Conservation (phyloP, 2,329 filamentous ascomycete genomes). For the Fusarium sp. region DNA sequence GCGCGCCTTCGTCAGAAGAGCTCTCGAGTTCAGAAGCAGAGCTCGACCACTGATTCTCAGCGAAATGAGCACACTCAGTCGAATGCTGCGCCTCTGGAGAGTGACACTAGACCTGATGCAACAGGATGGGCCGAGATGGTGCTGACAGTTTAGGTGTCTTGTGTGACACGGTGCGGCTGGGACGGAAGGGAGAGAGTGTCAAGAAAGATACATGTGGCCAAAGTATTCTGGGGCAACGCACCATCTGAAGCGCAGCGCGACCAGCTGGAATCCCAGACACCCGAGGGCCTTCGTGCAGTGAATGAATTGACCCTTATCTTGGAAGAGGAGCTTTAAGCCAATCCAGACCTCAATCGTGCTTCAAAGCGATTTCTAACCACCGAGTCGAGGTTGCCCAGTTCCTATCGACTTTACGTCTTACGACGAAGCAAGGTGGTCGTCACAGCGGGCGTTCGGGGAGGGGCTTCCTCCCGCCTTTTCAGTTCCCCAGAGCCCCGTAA, state of each 20-base stretch:
- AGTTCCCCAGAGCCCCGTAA: conserved; percentile 1
- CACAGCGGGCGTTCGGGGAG: background rate
- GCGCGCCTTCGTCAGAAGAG: background rate
- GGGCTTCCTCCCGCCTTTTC: background rate
- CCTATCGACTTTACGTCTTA: background rate
- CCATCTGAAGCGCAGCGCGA: background rate
- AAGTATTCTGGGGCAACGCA: conserved; percentile 1
- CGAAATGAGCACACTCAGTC: background rate
- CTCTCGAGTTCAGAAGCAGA: background rate
- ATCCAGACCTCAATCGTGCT: background rate
- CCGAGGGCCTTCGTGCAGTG: background rate
- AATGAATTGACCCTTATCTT: background rate
- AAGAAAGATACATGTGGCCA: conserved; percentile 1
- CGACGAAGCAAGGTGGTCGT: background rate
- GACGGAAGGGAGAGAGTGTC: background rate
- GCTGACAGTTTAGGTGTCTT: background rate
- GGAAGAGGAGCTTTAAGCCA: background rate
- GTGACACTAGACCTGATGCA: conserved; percentile 6
- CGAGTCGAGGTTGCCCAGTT: background rate
- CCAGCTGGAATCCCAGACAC: background rate
- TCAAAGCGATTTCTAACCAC: background rate
- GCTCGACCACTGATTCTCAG: background rate
- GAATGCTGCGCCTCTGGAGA: background rate
- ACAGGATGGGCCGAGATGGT: conserved; percentile 1
- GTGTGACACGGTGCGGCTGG: conserved; percentile 17